Conservation (phyloP, 176 grass and related monocot species). For the Aechmea fasciata region DNA sequence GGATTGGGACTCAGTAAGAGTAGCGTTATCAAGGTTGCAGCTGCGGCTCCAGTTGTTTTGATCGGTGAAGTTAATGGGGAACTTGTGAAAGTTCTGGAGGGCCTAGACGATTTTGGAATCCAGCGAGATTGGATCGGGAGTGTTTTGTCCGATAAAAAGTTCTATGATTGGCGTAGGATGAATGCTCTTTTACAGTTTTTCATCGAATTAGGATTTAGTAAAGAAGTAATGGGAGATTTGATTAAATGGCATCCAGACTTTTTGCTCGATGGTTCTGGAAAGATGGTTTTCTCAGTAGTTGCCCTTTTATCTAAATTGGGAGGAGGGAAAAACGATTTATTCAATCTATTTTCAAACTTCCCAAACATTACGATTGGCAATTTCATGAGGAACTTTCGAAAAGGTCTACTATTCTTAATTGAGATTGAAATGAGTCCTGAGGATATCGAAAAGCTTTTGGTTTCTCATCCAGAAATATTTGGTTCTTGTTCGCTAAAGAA, state of each 20-base stretch:
- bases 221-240: conserved; percentile 31
- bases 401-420: conserved; percentile 31
- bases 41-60: conserved; percentile 34
- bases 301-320: conserved; percentile 42
- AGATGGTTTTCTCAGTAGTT: conserved; percentile 27
- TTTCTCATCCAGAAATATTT: conserved; percentile 31
- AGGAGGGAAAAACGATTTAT: conserved; percentile 30
- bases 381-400: conserved; percentile 35
- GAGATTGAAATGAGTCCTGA: conserved; percentile 16
- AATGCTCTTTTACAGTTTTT: conserved; percentile 40
- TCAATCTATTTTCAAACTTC: conserved; percentile 43
- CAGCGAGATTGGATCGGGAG: conserved; percentile 42
- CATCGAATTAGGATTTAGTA: conserved; percentile 35
- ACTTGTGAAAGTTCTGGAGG: conserved; percentile 36
- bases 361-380: conserved; percentile 24
- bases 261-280: conserved; percentile 56
- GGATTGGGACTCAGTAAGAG: conserved; percentile 46
- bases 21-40: conserved; percentile 47
- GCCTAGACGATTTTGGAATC: conserved; percentile 35
- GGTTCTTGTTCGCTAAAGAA: conserved; percentile 37
- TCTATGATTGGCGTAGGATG: conserved; percentile 49
- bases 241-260: conserved; percentile 45
- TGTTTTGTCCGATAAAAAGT: conserved; percentile 24
- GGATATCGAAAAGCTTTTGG: conserved; percentile 41
- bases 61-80: conserved; percentile 12